Percentiles rank a stretch among this genome's conserved stretches.
These are phyloP conservation scores for Helianthus tuberosus DNA, from an alignment of 129 eudicot genomes.

Conservation along the genomic window DNA sequence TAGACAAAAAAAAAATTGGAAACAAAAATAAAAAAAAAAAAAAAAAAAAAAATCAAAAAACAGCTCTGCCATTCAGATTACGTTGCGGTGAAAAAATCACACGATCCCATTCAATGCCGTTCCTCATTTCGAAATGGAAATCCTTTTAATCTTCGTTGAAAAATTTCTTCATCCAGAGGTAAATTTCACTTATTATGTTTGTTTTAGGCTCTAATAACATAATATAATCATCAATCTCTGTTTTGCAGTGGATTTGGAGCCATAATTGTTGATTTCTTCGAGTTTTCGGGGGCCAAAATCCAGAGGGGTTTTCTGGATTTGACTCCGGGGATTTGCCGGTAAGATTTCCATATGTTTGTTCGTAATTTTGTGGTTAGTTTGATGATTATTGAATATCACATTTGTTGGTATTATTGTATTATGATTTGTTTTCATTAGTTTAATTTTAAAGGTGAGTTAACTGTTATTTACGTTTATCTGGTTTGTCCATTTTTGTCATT, in stretches of 20 bases:
- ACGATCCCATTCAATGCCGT: slow-evolving; percentile 26
- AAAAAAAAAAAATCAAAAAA: neutral
- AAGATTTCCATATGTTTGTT: neutral
- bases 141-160: slow-evolving; percentile 24
- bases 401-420: neutral
- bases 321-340: slow-evolving; percentile 36
- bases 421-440: neutral
- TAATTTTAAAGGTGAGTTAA: neutral
- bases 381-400: neutral
- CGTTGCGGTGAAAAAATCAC: slow-evolving; percentile 25
- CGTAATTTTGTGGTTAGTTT: neutral
- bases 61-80: slow-evolving; percentile 34
- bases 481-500: too few relatives aligned
- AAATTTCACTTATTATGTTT: neutral
- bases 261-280: slow-evolving; percentile 22
- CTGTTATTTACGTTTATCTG: too few relatives aligned
- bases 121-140: slow-evolving; percentile 12
- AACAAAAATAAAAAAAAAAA: neutral
- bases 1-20: slow-evolving; percentile 1
- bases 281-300: slow-evolving; percentile 33
- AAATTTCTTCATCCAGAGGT: slow-evolving; percentile 22
- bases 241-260: slow-evolving; percentile 31
- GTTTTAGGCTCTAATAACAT: neutral
- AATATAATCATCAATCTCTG: slow-evolving; percentile 6
- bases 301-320: slow-evolving; percentile 44